A percentile compares a stretch with the other conserved stretches of the same genome.
phyloP scores from a whole-genome alignment of 2,329 filamentous ascomycete species.

The Thielaviopsis populi region DNA sequence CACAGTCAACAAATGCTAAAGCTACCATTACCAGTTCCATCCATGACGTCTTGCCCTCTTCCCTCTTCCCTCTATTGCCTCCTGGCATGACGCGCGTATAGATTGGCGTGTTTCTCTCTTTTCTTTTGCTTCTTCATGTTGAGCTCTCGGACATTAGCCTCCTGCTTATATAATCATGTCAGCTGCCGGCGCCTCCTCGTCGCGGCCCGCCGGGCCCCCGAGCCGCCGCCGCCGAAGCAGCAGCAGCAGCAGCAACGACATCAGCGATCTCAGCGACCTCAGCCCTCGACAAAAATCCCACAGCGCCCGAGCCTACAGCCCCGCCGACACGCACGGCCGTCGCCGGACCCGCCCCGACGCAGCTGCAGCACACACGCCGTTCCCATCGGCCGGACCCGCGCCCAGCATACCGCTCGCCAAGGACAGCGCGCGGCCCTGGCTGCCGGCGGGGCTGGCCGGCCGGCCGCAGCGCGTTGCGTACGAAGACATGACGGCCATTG shows the following conservation, averaged over 20 bases:
- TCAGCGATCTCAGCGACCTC: conserved; percentile 21
- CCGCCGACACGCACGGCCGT: conserved; percentile 21
- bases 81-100: background rate
- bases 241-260: conserved; percentile 28
- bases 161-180: conserved; percentile 17
- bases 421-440: conserved; percentile 44
- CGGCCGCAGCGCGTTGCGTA: conserved; percentile 63
- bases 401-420: conserved; percentile 24
- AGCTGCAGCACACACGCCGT: too few species aligned
- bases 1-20: background rate
- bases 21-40: conserved; percentile 2
- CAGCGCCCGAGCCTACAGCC: conserved; percentile 17
- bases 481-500: conserved; percentile 91
- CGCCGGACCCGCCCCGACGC: background rate
- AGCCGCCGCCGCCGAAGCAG: conserved; percentile 25
- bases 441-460: conserved; percentile 46
- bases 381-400: too few species aligned
- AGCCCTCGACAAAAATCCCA: conserved; percentile 26
- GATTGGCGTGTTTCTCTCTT: conserved; percentile 13
- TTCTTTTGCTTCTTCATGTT: background rate
- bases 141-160: background rate
- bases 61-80: conserved; percentile 20
- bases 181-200: conserved; percentile 15
- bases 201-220: conserved; percentile 7
- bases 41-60: conserved; percentile 21